phyloP scores from a whole-genome alignment of 305 asterid species.

The Fraxinus floribunda region DNA sequence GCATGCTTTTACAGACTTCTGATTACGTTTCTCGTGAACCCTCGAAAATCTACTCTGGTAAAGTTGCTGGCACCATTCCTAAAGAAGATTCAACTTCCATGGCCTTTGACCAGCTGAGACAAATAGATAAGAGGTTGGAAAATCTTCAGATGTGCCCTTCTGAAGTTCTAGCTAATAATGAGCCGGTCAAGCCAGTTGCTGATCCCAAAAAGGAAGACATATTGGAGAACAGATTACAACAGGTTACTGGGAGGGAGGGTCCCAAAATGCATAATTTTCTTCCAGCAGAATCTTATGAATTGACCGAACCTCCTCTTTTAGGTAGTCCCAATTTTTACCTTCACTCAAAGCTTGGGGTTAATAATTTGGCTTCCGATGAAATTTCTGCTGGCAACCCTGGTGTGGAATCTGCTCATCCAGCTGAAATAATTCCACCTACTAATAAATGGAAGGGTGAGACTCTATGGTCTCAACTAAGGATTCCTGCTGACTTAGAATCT shows the following conservation, averaged over 20 bases:
- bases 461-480: constrained; percentile 36
- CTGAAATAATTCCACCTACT: constrained; percentile 34
- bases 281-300: constrained; percentile 31
- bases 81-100: constrained; percentile 29
- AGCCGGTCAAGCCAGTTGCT: constrained; percentile 30
- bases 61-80: background rate
- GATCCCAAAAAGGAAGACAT: constrained; percentile 33
- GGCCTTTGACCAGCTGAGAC: constrained; percentile 50
- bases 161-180: constrained; percentile 39
- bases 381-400: background rate
- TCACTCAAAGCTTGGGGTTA: constrained; percentile 31
- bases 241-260: background rate
- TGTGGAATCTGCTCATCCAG: constrained; percentile 23
- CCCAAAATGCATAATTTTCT: constrained; percentile 25
- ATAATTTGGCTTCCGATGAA: constrained; percentile 31
- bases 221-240: constrained; percentile 29
- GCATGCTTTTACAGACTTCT: constrained; percentile 38
- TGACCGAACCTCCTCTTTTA: constrained; percentile 30
- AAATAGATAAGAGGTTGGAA: constrained; percentile 59
- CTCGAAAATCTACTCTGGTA: constrained; percentile 38
- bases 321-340: constrained; percentile 33
- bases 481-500: constrained; percentile 41
- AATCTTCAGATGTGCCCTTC: constrained; percentile 53
- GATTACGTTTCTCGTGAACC: constrained; percentile 51
- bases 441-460: constrained; percentile 45